Evolutionary conservation across 2,329 filamentous ascomycete genomes (phyloP).

Genomic region (Colletotrichum tabaci): DNA sequence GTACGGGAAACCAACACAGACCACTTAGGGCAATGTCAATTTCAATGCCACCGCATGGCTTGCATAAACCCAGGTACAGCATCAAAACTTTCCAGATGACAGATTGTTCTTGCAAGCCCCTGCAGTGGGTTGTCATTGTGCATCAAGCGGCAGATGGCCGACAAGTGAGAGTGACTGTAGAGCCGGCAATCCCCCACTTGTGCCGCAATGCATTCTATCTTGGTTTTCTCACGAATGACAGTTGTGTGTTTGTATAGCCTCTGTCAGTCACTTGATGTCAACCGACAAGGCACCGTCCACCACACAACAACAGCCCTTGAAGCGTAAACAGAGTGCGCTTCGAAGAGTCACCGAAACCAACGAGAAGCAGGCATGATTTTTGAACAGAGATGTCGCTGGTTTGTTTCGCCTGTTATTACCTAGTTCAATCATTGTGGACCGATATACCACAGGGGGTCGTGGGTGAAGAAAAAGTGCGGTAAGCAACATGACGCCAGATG

Average conservation of each 20-base stretch:
- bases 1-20: slow-evolving; percentile 6
- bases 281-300: slow-evolving; percentile 4
- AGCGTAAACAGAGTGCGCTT: slow-evolving; percentile 17
- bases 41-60: slow-evolving; percentile 14
- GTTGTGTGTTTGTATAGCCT: neutral
- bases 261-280: neutral
- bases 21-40: slow-evolving; percentile 4
- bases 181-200: slow-evolving; percentile 9
- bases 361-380: neutral
- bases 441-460: slow-evolving; percentile 6
- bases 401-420: slow-evolving; percentile 27
- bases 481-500: slow-evolving; percentile 8
- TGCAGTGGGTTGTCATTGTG: slow-evolving; percentile 3
- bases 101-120: slow-evolving; percentile 17
- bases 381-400: neutral
- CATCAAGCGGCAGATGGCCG: slow-evolving; percentile 1
- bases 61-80: slow-evolving; percentile 26
- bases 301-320: slow-evolving; percentile 20
- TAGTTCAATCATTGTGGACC: neutral
- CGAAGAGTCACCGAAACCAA: slow-evolving; percentile 18
- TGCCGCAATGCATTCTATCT: neutral
- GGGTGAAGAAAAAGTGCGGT: neutral
- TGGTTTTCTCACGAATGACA: neutral
- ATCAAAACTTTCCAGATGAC: neutral
- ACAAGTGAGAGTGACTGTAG: slow-evolving; percentile 3